These are phyloP conservation scores for Annulohypoxylon stygium DNA, from an alignment of 495 filamentous ascomycete species.

Conservation along the genomic window DNA sequence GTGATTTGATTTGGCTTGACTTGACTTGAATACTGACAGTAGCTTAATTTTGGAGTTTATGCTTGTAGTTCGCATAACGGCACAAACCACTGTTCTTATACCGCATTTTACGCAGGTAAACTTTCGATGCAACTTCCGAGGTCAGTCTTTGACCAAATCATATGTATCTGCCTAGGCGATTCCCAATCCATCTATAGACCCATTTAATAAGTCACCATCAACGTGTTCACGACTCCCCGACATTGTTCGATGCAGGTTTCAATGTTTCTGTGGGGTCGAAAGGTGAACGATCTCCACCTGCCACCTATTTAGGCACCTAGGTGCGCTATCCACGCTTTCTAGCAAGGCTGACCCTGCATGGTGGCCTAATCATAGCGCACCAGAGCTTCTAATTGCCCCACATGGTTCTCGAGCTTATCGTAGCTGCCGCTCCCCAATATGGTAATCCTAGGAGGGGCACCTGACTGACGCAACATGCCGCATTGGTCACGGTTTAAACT, in stretches of 20 bases:
- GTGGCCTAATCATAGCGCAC: slow-evolving; percentile 22
- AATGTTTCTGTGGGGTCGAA: neutral
- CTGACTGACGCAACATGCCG: slow-evolving; percentile 37
- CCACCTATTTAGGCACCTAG: slow-evolving; percentile 4
- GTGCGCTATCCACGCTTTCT: neutral
- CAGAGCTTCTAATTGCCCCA: slow-evolving; percentile 25
- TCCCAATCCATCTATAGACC: neutral
- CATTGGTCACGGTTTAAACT: slow-evolving; percentile 6
- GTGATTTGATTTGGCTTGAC: neutral
- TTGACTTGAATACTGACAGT: neutral
- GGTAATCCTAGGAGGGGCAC: slow-evolving; percentile 27
- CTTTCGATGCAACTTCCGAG: neutral
- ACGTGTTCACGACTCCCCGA: slow-evolving; percentile 1
- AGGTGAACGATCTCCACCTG: slow-evolving; percentile 1
- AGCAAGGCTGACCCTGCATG: slow-evolving; percentile 33
- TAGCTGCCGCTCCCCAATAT: slow-evolving; percentile 20
- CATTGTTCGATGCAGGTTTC: neutral
- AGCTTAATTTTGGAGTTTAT: neutral
- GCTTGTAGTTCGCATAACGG: neutral
- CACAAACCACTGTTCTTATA: neutral
- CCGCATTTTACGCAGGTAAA: neutral
- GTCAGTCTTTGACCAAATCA: neutral
- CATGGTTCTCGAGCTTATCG: slow-evolving; percentile 30
- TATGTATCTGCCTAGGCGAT: neutral
- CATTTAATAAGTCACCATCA: slow-evolving; percentile 3